Conservation (phyloP, 768 basidiomycete species). For the Leccinum disarticulatum region DNA sequence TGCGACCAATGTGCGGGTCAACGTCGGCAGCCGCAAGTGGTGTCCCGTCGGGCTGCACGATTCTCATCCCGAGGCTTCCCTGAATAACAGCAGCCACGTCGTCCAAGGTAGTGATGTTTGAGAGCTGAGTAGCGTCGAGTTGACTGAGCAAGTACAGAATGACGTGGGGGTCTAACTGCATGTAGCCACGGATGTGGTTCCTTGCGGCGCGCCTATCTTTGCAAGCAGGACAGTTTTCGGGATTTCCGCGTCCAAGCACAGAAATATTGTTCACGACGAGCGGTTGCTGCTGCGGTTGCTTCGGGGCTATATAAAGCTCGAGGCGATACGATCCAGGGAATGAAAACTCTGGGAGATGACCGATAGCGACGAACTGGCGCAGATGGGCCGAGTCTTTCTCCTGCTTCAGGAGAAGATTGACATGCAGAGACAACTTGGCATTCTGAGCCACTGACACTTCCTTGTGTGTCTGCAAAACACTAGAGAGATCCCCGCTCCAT, state of each 20-base stretch:
- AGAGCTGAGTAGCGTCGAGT: neutral
- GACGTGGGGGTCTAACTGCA: constrained; percentile 15
- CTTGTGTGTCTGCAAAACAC: neutral
- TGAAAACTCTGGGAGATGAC: constrained; percentile 17
- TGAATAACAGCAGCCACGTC: neutral
- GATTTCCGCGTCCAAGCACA: constrained; percentile 9
- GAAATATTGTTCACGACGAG: constrained; percentile 16
- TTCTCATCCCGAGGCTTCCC: constrained; percentile 14
- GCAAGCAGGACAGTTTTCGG: constrained; percentile 14
- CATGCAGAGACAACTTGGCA: neutral
- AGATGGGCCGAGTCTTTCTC: neutral
- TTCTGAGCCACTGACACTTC: neutral
- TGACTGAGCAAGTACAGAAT: constrained; percentile 11
- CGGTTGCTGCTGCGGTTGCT: neutral
- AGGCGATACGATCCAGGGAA: constrained; percentile 22
- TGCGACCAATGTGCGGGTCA: neutral
- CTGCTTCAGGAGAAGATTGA: constrained; percentile 8
- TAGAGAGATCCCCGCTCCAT: neutral
- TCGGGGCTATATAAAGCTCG: constrained; percentile 15
- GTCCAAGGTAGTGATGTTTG: constrained; percentile 4
- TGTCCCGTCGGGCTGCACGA: constrained; percentile 16
- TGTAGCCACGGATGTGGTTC: constrained; percentile 15
- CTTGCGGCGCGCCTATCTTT: constrained; percentile 12
- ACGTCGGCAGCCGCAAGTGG: constrained; percentile 1
- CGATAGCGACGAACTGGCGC: constrained; percentile 9